These are phyloP conservation scores for Lipomyces starkeyi DNA, from an alignment of 805 yeast genomes.

Conservation along the genomic window DNA sequence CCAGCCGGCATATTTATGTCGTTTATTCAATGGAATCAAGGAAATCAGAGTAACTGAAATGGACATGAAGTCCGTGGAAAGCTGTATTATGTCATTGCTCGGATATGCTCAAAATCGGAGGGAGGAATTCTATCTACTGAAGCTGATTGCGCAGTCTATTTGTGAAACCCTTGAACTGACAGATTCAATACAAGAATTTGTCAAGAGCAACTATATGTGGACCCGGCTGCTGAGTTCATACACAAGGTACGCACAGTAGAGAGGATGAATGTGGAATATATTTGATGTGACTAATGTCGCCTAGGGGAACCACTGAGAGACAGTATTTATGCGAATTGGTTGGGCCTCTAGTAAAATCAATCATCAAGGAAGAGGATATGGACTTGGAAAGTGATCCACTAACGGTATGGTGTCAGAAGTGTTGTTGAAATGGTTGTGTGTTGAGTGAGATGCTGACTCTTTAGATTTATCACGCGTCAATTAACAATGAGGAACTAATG, in stretches of 20 bases:
- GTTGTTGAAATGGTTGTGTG: background rate
- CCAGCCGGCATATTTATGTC: constrained; percentile 72
- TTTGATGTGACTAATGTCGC: background rate
- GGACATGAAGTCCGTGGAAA: constrained; percentile 45
- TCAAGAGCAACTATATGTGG: constrained; percentile 49
- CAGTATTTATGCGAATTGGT: constrained; percentile 47
- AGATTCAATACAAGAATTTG: constrained; percentile 39
- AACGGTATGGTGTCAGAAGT: constrained; percentile 41
- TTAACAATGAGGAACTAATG: constrained; percentile 45
- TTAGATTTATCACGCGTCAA: constrained; percentile 38
- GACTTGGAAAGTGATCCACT: constrained; percentile 84
- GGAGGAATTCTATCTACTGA: constrained; percentile 72
- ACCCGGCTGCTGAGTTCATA: constrained; percentile 51
- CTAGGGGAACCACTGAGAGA: constrained; percentile 44
- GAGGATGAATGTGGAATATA: background rate
- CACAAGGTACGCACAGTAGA: constrained; percentile 43
- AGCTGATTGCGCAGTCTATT: constrained; percentile 54
- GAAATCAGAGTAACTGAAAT: constrained; percentile 42
- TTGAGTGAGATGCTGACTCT: background rate
- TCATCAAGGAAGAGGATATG: constrained; percentile 49
- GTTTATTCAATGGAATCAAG: constrained; percentile 53
- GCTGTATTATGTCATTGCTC: constrained; percentile 45
- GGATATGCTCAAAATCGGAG: constrained; percentile 55
- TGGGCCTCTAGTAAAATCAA: constrained; percentile 48
- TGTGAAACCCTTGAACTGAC: constrained; percentile 39